Base-by-base conservation (phyloP, 805 yeast genomes). In the Candida hungchunana region DNA sequence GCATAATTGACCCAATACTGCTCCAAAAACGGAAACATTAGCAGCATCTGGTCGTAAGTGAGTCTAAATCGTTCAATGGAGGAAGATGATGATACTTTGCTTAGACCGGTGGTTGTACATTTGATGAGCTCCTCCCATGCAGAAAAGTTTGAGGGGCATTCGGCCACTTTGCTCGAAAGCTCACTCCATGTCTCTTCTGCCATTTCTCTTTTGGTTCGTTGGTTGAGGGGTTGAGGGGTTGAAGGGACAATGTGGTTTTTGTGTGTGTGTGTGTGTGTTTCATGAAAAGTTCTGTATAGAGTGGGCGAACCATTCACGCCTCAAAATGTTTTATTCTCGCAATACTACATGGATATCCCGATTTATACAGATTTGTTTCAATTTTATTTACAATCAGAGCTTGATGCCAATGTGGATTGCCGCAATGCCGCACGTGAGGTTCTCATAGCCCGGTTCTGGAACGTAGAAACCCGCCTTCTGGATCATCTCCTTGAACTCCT, bases 381-480 rank as follows among this genome's bases (percentile, higher is more conserved):
- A n/a, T n/a, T n/a, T n/a, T n/a, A n/a, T n/a, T n/a, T n/a, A n/a
- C n/a, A n/a, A n/a, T 63, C 66, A 87, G 46, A 86, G 69, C 64
- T 93, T 93, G 37, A 93, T 85, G 51, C 97, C 98, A 60, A 88
- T 77, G 58, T 93, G 98, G 47, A 93, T 88, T 34, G 96, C 90
- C 36, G 97, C 95, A 37, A 88, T 82, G 42, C 98, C 98, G 60
- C 86, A 85, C 10, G 97, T 85, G 55, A 93, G 71, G 61, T 84
- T 84, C 66, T 93, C 97, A 59, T 89, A 93, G 36, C 98, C 98
- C 35, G 74, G 75, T 37, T 86, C 87, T 50, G 94, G 94, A 38
- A 85, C 82, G 46, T 82, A 81, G 60, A 93, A 93, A 1, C 98
- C 98, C 7, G 97, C 97, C 53, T 85, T 81, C 58, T 87, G 77